These are phyloP conservation scores for Mortierella hygrophila DNA, from an alignment of 192 early-diverging fungal genomes.

Conservation along the genomic window DNA sequence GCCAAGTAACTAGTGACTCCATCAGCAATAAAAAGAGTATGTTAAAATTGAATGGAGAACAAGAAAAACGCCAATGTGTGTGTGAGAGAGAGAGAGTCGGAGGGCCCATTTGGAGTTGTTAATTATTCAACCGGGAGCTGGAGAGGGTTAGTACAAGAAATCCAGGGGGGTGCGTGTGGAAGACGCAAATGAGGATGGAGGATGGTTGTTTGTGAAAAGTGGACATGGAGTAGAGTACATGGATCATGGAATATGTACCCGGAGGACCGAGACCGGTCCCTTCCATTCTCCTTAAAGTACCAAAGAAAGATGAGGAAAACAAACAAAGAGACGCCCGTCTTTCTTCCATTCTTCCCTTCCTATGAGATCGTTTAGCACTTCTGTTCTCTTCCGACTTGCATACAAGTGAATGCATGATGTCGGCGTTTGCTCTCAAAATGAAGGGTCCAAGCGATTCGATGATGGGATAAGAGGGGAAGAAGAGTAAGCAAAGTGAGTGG, in stretches of 20 bases:
- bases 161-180: neutral
- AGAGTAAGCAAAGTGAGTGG: neutral
- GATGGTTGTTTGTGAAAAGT: too few species aligned
- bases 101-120: neutral
- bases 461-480: neutral
- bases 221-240: conserved; percentile 2
- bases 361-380: neutral
- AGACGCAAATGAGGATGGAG: neutral
- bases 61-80: neutral
- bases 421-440: neutral
- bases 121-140: neutral
- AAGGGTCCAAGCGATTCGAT: conserved; percentile 3
- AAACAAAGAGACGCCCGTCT: neutral
- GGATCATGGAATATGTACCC: neutral
- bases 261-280: neutral
- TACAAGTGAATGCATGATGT: neutral
- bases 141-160: neutral
- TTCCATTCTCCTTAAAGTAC: neutral
- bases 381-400: too few species aligned
- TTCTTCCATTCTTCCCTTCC: neutral
- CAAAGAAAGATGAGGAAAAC: neutral
- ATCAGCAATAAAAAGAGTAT: too few species aligned
- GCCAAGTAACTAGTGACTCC: too few species aligned
- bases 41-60: neutral
- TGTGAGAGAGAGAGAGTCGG: neutral